Percentiles rank a stretch among this genome's conserved stretches.
Evolutionary conservation across 495 filamentous ascomycete genomes (phyloP).

Genomic region (Amniculicola lignicola): DNA sequence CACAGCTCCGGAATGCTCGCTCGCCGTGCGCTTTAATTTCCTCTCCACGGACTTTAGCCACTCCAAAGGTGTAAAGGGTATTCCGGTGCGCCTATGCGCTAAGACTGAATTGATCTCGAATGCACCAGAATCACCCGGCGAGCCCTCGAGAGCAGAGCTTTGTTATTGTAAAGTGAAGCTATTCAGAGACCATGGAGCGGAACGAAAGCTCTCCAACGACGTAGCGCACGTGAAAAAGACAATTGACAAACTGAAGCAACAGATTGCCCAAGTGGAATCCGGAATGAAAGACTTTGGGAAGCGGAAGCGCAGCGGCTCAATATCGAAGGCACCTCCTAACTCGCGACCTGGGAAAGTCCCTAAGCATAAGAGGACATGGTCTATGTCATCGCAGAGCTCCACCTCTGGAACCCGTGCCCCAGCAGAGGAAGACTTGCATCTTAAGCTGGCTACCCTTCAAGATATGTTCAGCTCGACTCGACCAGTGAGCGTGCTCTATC

Average conservation of each 20-base stretch:
- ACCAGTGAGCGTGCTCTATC: conserved; percentile 76
- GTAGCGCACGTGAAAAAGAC: conserved; percentile 88
- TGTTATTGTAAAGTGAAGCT: conserved; percentile 95
- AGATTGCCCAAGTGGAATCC: conserved; percentile 81
- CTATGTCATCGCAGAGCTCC: conserved; percentile 83
- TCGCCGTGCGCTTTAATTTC: conserved; percentile 95
- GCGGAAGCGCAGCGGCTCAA: conserved; percentile 68
- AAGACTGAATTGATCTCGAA: conserved; percentile 68
- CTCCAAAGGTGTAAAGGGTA: conserved; percentile 96
- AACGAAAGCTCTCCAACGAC: conserved; percentile 92
- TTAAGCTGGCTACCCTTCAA: conserved; percentile 77
- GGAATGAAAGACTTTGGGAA: conserved; percentile 88
- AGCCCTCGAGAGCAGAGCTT: conserved; percentile 59
- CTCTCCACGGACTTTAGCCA: conserved; percentile 97
- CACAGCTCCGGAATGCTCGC: conserved; percentile 64
- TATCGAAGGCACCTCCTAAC: conserved; percentile 50
- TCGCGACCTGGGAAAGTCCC: conserved; percentile 67
- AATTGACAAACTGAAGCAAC: conserved; percentile 90
- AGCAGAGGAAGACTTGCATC: conserved; percentile 83
- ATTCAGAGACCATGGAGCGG: conserved; percentile 93
- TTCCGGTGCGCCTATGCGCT: conserved; percentile 84
- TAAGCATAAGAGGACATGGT: conserved; percentile 95
- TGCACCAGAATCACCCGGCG: conserved; percentile 42
- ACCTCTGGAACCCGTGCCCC: conserved; percentile 56
- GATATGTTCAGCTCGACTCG: conserved; percentile 96